Conservation (phyloP, 1,284 basidiomycete species). For the Trichosporon faecale region DNA sequence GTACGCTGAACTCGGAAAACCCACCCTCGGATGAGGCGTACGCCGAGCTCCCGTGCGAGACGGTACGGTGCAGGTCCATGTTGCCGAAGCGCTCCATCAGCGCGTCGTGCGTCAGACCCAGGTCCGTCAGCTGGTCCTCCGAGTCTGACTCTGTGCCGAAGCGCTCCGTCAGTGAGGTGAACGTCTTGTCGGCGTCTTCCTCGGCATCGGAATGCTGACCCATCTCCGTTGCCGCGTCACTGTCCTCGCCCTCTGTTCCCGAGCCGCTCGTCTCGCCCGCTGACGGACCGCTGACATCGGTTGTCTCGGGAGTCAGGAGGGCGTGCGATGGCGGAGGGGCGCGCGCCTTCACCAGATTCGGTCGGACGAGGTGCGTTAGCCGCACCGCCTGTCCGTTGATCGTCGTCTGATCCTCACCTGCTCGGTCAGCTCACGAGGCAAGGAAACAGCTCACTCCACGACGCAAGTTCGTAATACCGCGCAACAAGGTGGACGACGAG, state of each 20-base stretch:
- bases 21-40: slow-evolving; percentile 47
- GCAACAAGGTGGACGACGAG: slow-evolving; percentile 48
- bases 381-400: slow-evolving; percentile 30
- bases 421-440: slow-evolving; percentile 5
- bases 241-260: slow-evolving; percentile 19
- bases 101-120: not conserved
- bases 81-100: slow-evolving; percentile 13
- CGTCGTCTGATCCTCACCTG: slow-evolving; percentile 35
- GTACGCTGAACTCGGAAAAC: slow-evolving; percentile 30
- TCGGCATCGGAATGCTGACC: slow-evolving; percentile 30
- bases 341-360: slow-evolving; percentile 33
- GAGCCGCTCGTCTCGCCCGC: slow-evolving; percentile 21
- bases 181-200: slow-evolving; percentile 15
- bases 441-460: slow-evolving; percentile 43
- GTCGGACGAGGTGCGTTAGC: slow-evolving; percentile 48
- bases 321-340: slow-evolving; percentile 14
- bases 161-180: slow-evolving; percentile 14
- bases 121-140: slow-evolving; percentile 5
- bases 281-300: slow-evolving; percentile 38
- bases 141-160: slow-evolving; percentile 7
- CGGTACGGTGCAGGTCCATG: slow-evolving; percentile 18
- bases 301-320: slow-evolving; percentile 46
- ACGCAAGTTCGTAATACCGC: slow-evolving; percentile 49
- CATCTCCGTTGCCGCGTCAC: slow-evolving; percentile 22
- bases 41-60: slow-evolving; percentile 32